Conservation (phyloP, 805 yeast genomes). For the Cyberlindnera mycetangii region DNA sequence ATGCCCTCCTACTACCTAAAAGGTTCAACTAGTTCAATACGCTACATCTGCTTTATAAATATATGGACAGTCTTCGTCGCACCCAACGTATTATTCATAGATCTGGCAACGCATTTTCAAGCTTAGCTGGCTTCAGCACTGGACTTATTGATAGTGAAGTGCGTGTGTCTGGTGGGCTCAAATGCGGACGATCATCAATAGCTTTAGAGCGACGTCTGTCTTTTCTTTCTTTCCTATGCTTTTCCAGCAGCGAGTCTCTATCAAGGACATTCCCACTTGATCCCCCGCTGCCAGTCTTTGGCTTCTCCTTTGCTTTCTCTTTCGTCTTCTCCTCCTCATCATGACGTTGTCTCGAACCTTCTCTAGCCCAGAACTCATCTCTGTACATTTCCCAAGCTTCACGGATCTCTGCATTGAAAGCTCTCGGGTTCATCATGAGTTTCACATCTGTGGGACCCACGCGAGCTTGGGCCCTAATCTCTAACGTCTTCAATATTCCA, state of each 20-base stretch:
- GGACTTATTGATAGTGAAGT: conserved; percentile 2
- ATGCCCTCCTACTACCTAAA: conserved; percentile 1
- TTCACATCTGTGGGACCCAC: conserved; percentile 81
- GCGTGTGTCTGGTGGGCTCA: background rate
- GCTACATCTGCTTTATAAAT: no score
- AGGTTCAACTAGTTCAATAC: background rate
- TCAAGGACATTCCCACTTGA: conserved; percentile 20
- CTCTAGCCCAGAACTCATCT: conserved; percentile 90
- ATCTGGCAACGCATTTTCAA: conserved; percentile 22
- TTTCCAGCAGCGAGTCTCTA: conserved; percentile 32
- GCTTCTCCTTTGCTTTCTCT: conserved; percentile 7
- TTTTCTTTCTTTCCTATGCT: conserved; percentile 39
- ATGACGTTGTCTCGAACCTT: conserved; percentile 61
- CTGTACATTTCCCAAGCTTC: conserved; percentile 95
- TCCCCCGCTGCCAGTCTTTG: conserved; percentile 11
- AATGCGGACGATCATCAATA: conserved; percentile 9
- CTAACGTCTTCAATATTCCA: conserved; percentile 18
- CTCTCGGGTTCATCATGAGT: conserved; percentile 74
- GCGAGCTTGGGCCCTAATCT: conserved; percentile 50
- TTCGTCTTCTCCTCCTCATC: conserved; percentile 6
- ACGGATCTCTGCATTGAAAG: conserved; percentile 76
- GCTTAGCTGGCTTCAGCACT: background rate
- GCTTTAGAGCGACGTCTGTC: conserved; percentile 35
- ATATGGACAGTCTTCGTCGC: no score
- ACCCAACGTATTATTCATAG: background rate